These are phyloP conservation scores for Eutypella sp. DNA, from an alignment of 2,329 filamentous ascomycete species.

Conservation along the genomic window DNA sequence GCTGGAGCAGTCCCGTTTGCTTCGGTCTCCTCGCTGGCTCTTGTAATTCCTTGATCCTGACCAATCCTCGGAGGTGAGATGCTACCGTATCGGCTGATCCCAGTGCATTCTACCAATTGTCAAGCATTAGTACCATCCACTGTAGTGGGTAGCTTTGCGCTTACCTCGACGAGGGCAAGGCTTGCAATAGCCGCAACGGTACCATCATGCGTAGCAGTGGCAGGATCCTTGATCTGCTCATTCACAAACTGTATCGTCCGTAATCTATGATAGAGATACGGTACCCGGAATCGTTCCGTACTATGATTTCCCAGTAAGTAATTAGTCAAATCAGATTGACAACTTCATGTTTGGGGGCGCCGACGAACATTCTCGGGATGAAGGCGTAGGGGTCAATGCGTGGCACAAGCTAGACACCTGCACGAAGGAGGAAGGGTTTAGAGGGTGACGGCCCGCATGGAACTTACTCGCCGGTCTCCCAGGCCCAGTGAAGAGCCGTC, in stretches of 20 bases:
- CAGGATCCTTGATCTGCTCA: conserved; percentile 35
- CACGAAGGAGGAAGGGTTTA: neutral
- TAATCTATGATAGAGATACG: conserved; percentile 42
- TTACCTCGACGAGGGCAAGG: conserved; percentile 40
- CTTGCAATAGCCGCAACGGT: conserved; percentile 40
- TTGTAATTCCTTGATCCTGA: conserved; percentile 28
- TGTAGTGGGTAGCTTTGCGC: conserved; percentile 6
- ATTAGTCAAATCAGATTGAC: neutral
- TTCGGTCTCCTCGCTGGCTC: conserved; percentile 20
- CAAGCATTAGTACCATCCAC: conserved; percentile 3
- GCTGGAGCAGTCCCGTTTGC: conserved; percentile 33
- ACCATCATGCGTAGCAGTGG: conserved; percentile 34
- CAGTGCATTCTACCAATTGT: conserved; percentile 33
- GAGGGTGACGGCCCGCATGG: neutral
- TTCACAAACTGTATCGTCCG: conserved; percentile 42
- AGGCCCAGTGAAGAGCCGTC: conserved; percentile 41
- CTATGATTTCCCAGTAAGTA: neutral
- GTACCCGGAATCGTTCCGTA: conserved; percentile 38
- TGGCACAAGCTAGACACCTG: neutral
- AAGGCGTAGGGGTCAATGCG: neutral
- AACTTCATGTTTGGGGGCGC: neutral
- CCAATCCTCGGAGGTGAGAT: conserved; percentile 36
- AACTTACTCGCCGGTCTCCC: conserved; percentile 35
- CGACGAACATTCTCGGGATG: neutral
- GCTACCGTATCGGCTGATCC: conserved; percentile 39